Percentiles rank a stretch among this genome's conserved stretches.
Evolutionary conservation across 495 filamentous ascomycete species (phyloP).

Genomic region (Talaromyces trachyspermus): DNA sequence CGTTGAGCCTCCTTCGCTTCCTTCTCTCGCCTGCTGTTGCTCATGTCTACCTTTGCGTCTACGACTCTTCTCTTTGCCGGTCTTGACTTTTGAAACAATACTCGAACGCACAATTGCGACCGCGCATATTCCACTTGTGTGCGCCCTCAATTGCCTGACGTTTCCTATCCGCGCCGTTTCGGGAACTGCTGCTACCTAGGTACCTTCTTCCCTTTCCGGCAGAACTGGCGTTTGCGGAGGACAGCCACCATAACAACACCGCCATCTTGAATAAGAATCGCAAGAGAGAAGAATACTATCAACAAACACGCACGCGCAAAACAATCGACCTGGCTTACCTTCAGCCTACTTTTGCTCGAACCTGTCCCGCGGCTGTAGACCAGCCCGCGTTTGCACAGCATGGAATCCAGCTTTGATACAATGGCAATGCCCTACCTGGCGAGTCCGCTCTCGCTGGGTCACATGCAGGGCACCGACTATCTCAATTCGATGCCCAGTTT

Average conservation of each 20-base stretch:
- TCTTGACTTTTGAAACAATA: neutral
- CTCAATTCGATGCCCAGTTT: constrained; percentile 44
- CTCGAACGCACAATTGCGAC: neutral
- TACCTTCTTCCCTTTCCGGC: constrained; percentile 3
- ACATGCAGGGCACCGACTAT: constrained; percentile 47
- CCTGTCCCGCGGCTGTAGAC: constrained; percentile 2
- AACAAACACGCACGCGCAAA: no score
- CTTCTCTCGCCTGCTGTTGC: no score
- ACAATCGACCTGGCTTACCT: neutral
- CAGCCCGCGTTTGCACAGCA: constrained; percentile 22
- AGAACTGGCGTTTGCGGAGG: constrained; percentile 4
- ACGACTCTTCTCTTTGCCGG: neutral
- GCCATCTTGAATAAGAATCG: neutral
- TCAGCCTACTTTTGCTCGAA: neutral
- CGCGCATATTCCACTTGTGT: neutral
- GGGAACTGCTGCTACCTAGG: neutral
- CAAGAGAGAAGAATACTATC: no score
- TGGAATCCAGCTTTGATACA: constrained; percentile 57
- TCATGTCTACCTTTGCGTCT: constrained; percentile 1
- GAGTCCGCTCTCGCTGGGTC: constrained; percentile 44
- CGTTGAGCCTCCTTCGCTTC: no score
- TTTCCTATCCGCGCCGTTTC: constrained; percentile 6
- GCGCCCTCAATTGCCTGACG: no score
- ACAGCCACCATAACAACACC: neutral
- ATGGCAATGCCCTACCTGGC: constrained; percentile 55